These are phyloP conservation scores for Pseudozyma pruni DNA, from an alignment of 1,284 basidiomycete genomes.

Conservation along the genomic window DNA sequence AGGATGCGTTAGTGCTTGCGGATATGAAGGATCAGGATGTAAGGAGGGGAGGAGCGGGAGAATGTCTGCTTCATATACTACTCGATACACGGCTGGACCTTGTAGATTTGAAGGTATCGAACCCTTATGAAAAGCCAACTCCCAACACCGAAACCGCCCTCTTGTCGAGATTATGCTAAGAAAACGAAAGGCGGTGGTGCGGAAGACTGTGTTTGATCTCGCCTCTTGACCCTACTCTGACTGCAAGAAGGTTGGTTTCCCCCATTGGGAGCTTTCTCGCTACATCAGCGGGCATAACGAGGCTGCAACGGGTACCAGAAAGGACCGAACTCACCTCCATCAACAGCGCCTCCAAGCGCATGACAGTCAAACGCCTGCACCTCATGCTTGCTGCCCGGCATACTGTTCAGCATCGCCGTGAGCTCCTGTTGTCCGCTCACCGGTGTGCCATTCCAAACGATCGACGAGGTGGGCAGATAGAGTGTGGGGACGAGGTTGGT, in stretches of 20 bases:
- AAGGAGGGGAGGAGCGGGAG: background rate
- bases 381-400: constrained; percentile 65
- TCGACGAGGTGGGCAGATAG: constrained; percentile 60
- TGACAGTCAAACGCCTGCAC: constrained; percentile 65
- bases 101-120: constrained; percentile 31
- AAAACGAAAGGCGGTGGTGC: background rate
- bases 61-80: constrained; percentile 62
- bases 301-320: background rate
- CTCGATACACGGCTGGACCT: constrained; percentile 41
- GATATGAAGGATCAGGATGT: no score
- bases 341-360: constrained; percentile 54
- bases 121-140: constrained; percentile 48
- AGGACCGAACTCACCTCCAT: constrained; percentile 38
- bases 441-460: constrained; percentile 66
- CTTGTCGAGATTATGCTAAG: no score
- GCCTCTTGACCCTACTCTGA: constrained; percentile 9
- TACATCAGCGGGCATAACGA: constrained; percentile 5
- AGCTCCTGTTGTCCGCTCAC: constrained; percentile 61
- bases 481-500: constrained; percentile 60
- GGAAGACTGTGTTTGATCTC: constrained; percentile 13
- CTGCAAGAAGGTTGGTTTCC: background rate
- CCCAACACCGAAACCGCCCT: background rate
- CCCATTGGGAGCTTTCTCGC: constrained; percentile 2
- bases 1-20: background rate
- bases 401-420: constrained; percentile 56